Percentiles rank a stretch among this genome's conserved stretches.
Conservation (phyloP, 805 yeast genomes). For the Nakazawaea anatomiae region DNA sequence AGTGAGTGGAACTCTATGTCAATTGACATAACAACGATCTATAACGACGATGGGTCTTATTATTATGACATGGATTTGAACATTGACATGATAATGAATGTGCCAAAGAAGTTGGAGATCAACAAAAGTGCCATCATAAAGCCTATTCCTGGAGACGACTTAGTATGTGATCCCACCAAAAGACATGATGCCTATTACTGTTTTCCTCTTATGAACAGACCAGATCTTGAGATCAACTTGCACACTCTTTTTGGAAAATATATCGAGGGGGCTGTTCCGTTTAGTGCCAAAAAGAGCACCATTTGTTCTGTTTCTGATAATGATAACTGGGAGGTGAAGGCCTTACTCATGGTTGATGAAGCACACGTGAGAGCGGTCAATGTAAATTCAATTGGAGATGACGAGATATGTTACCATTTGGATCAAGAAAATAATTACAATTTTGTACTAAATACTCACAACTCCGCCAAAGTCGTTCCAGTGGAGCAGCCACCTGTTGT, state of each 20-base stretch:
- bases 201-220: conserved; percentile 62
- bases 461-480: conserved; percentile 37
- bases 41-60: conserved; percentile 26
- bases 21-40: conserved; percentile 63
- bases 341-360: conserved; percentile 13
- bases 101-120: conserved; percentile 61
- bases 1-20: conserved; percentile 94
- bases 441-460: conserved; percentile 33
- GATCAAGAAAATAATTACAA: conserved; percentile 24
- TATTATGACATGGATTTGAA: conserved; percentile 51
- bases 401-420: conserved; percentile 18
- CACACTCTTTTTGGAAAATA: conserved; percentile 64
- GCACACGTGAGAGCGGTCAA: conserved; percentile 3
- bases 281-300: conserved; percentile 37
- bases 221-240: conserved; percentile 43
- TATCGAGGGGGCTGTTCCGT: conserved; percentile 58
- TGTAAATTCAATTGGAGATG: background rate
- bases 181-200: conserved; percentile 60
- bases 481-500: conserved; percentile 51
- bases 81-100: conserved; percentile 68
- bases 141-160: conserved; percentile 64
- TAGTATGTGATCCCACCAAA: conserved; percentile 68
- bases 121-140: conserved; percentile 68
- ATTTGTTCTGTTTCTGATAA: conserved; percentile 38
- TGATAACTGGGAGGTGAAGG: conserved; percentile 40